Base-by-base conservation (phyloP, 2,329 filamentous ascomycete species). In the Paracorniculantispora psalliotae region DNA sequence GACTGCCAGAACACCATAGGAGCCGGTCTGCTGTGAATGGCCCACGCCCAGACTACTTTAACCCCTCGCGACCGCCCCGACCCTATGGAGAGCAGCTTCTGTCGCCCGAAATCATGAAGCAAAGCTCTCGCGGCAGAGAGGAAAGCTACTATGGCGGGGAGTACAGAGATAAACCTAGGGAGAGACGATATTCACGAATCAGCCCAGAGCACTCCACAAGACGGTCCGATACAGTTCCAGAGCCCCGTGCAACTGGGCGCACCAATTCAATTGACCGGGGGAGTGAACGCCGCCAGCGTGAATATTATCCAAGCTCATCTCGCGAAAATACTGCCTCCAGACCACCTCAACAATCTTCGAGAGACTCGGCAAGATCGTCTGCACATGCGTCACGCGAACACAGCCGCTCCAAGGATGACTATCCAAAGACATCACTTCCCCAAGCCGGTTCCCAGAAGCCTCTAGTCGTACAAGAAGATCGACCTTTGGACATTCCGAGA, bases 21-120 rank as follows among this genome's bases (percentile, higher is more conserved):
- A 73, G 69, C 51, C 71, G 68, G 26, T 77, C 77, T 3, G 69
- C 71, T 21, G 67, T 70, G 1, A 68, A 71, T 26, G 67, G 65
- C 62, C 66, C 62, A 28, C 63, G 69, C 3, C 66, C 70, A 1
- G 71, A 74, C 23, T 70, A 73, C 44, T 71, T 72, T 35, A 48
- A 52, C 39, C 66, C 67, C 8, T 63, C 70, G 26, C 53, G 70
- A 63, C 62, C 65, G 44, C 61, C 68, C 19, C 66, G 71, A 33
- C 58, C 67, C 48, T 58, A 65, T 6, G 69, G 70, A 5, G 73
- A 77, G 44, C 68, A 67, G 1, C 67, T 73, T 26, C 63, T 79
- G 6, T 76, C 77, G 1, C 78, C 79, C 0, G 69, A 77, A 2
- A 67, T 77, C 2, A 73, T 75, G 28, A 78, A 75, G 52, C 73